A percentile compares a stretch with the other conserved stretches of the same genome.
Conservation (phyloP, 257 asterid genomes). For the Sherardia arvensis region DNA sequence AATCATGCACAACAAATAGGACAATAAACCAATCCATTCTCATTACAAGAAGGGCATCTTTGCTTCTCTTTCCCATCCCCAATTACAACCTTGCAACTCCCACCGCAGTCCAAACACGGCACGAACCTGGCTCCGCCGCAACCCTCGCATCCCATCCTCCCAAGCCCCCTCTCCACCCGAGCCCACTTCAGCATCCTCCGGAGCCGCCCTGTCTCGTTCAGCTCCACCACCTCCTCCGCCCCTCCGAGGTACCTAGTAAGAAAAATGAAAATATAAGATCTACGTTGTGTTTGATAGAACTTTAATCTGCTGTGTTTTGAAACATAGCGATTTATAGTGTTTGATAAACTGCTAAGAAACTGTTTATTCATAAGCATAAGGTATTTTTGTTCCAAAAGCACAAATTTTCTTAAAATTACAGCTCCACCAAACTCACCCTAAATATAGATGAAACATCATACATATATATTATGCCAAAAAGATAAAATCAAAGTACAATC, state of each 20-base stretch:
- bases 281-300: no score
- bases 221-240: conserved; percentile 57
- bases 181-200: conserved; percentile 78
- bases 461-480: no score
- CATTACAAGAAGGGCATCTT: conserved; percentile 33
- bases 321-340: no score
- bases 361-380: no score
- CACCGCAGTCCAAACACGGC: conserved; percentile 79
- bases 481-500: no score
- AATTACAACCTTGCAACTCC: conserved; percentile 63
- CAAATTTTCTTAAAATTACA: no score
- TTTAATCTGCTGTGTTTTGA: no score
- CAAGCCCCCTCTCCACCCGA: conserved; percentile 70
- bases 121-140: conserved; percentile 90
- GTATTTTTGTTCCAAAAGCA: no score
- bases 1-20: conserved; percentile 32
- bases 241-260: conserved; percentile 82
- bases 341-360: no score
- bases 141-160: conserved; percentile 73
- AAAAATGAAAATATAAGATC: no score
- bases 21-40: conserved; percentile 35
- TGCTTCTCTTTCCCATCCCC: conserved; percentile 28
- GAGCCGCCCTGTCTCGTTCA: conserved; percentile 63
- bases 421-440: no score
- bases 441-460: no score